Evolutionary conservation across 2,329 filamentous ascomycete genomes (phyloP).

Genomic region (Mycogone perniciosa): DNA sequence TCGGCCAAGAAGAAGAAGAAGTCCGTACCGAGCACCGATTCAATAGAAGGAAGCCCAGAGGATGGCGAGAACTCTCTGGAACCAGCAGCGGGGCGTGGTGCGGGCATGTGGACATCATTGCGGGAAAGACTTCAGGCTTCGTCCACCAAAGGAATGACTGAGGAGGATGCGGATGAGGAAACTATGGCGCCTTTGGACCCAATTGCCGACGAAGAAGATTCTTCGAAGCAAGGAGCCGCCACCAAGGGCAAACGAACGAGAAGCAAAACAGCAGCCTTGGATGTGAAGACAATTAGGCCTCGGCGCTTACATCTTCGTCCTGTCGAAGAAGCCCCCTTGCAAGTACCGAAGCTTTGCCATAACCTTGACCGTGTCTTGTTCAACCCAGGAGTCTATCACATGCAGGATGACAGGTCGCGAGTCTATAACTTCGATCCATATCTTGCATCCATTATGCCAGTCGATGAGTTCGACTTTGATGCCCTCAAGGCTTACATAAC

Average conservation of each 20-base stretch:
- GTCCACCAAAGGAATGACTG: neutral
- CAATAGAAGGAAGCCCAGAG: neutral
- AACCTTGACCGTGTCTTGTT: conserved; percentile 87
- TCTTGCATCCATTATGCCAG: conserved; percentile 85
- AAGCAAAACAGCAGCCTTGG: conserved; percentile 9
- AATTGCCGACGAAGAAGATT: conserved; percentile 2
- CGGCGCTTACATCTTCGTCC: conserved; percentile 22
- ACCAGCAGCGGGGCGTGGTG: neutral
- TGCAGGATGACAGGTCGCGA: conserved; percentile 79
- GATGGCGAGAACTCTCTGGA: neutral
- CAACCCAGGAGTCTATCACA: conserved; percentile 85
- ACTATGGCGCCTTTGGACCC: neutral
- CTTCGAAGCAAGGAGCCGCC: neutral
- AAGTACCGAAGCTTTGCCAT: conserved; percentile 59
- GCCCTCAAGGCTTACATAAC: conserved; percentile 83
- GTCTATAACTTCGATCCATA: conserved; percentile 98
- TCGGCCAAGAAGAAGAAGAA: neutral
- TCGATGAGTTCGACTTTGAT: conserved; percentile 85
- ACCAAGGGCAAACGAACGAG: conserved; percentile 10
- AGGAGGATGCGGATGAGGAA: neutral
- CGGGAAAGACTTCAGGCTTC: conserved; percentile 21
- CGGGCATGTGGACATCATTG: conserved; percentile 25
- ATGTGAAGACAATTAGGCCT: conserved; percentile 26
- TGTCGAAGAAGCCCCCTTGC: conserved; percentile 26
- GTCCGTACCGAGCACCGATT: neutral